Conservation (phyloP, 202 grass and related monocot species). For the Sporobolus alterniflorus region DNA sequence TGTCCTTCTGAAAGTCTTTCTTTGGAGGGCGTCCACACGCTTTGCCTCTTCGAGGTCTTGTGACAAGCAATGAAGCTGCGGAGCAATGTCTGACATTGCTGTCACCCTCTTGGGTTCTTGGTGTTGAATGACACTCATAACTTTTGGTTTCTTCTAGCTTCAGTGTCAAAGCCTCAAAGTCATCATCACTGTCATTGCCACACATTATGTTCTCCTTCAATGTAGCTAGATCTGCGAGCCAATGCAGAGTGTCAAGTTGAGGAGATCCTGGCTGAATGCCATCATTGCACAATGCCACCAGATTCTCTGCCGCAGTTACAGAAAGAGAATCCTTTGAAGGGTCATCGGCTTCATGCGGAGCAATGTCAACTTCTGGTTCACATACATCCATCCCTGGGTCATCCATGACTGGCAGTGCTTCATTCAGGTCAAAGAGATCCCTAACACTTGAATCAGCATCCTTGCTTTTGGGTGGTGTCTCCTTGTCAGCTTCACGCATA, state of each 20-base stretch:
- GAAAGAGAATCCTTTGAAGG: slow-evolving; percentile 36
- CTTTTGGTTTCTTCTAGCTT: slow-evolving; percentile 57
- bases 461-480: slow-evolving; percentile 24
- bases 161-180: slow-evolving; percentile 62
- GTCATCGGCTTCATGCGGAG: slow-evolving; percentile 34
- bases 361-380: not conserved
- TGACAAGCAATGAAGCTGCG: slow-evolving; percentile 32
- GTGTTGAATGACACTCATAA: slow-evolving; percentile 8
- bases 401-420: slow-evolving; percentile 49
- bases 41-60: slow-evolving; percentile 54
- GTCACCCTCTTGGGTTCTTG: slow-evolving; percentile 16
- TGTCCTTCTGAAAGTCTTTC: slow-evolving; percentile 71
- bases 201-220: slow-evolving; percentile 27
- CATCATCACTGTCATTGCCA: slow-evolving; percentile 43
- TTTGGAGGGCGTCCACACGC: slow-evolving; percentile 42
- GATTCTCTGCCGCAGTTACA: slow-evolving; percentile 49
- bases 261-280: not conserved
- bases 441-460: slow-evolving; percentile 21
- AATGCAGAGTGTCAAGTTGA: slow-evolving; percentile 53
- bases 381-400: slow-evolving; percentile 32
- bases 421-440: slow-evolving; percentile 74
- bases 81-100: slow-evolving; percentile 20
- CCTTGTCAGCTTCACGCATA: slow-evolving; percentile 3
- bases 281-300: slow-evolving; percentile 53
- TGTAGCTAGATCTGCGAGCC: slow-evolving; percentile 58